These are phyloP conservation scores for Prunus fruticosa DNA, from an alignment of 306 rosid genomes.

Conservation along the genomic window DNA sequence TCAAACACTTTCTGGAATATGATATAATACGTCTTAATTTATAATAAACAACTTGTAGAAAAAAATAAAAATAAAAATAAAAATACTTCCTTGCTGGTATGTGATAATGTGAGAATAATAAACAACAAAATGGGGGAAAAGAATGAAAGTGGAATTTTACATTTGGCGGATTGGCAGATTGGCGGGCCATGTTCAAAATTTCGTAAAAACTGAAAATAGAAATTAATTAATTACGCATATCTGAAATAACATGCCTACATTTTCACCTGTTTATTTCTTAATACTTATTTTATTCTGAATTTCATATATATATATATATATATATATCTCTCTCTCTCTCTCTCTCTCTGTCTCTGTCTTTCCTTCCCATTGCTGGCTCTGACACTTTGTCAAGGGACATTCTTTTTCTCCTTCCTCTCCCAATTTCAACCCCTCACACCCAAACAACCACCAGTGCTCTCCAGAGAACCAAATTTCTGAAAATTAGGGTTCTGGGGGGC, in stretches of 20 bases:
- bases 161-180: not conserved
- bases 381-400: not conserved
- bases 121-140: not conserved
- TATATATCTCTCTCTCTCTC: too few relatives aligned
- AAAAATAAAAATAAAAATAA: too few relatives aligned
- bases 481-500: slow-evolving; percentile 2
- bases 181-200: slow-evolving; percentile 8
- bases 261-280: not conserved
- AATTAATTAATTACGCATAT: not conserved
- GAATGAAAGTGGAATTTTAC: not conserved
- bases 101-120: too few relatives aligned
- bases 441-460: not conserved
- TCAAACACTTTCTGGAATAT: too few relatives aligned
- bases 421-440: not conserved
- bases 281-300: not conserved
- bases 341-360: not conserved
- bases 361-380: not conserved
- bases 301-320: not conserved
- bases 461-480: not conserved
- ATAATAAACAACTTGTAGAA: too few relatives aligned
- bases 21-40: too few relatives aligned
- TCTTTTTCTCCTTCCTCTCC: too few relatives aligned
- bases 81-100: too few relatives aligned
- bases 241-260: not conserved
- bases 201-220: not conserved